Base-by-base conservation (phyloP, 2,329 filamentous ascomycete genomes). In the Apiospora kogelbergensis region DNA sequence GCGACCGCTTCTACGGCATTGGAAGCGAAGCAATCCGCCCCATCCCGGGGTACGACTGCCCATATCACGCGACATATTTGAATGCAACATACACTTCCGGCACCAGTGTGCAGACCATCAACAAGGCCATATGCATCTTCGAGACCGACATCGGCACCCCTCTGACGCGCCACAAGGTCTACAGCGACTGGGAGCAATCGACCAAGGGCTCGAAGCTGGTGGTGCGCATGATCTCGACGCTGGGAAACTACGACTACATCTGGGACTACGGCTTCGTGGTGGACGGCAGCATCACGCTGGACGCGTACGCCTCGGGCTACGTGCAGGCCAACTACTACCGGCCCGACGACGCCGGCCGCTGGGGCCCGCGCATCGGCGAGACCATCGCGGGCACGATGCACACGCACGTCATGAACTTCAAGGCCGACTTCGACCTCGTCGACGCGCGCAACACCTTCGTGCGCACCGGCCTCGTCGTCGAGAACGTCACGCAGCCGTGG, bases 51-150 rank as follows among this genome's bases (percentile, higher is more conserved):
- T 73, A 75, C 46, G 76, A 78, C 46, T 78, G 75, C 53, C 75
- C 76, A 3, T 72, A 70, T 22, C 73, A 78, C 69, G 75, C 75
- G 4, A 71, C 74, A 17, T 77, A 72, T 48, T 20, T 75, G 10
- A 70, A 76, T 45, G 74, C 73, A 26, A 67, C 63, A 4, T 69
- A 74, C 63, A 57, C 69, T 11, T 68, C n/a, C 17, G 26, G 68
- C 41, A 74, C 71, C 2, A 70, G 71, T 63, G 72, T 73, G 67
- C 70, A 70, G 57, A 76, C 74, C 9, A 33, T 37, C 17, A 73
- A 74, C 3, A 79, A 82, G 69, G 79, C 77, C 44, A 78, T 85
- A 64, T 86, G 84, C 70, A 66, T 83, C 40, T 84, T 84, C 53
- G 53, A 60, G 30, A 37, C 26, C 7, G 30, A 33, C 26, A 22